Base-by-base conservation (phyloP, 768 basidiomycete species). In the Stropharia rugosoannulata region DNA sequence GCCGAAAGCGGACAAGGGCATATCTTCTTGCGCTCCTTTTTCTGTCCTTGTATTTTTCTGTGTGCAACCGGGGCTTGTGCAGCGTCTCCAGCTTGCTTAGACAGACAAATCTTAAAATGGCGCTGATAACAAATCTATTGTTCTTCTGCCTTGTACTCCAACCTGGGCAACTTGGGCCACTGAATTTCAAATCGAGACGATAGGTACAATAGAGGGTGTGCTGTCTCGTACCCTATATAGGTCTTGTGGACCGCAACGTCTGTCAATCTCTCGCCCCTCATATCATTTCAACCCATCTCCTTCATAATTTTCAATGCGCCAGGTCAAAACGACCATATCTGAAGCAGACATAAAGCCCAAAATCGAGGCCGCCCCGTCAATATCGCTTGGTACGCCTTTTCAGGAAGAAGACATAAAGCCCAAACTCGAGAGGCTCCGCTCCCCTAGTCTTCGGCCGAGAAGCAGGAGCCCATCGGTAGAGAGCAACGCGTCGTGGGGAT, bases 1-100 rank as follows among this genome's bases (percentile, higher is more conserved):
- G 44, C 62, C 62, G 50, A 63, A 63, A 57, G 39, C 53, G 53
- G 62, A 61, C 59, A 57, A 62, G 48, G 55, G n/a, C 35, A 37
- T 51, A 10, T 40, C 22, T 13, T 6, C 37, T n/a, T 15, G 8
- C 19, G n/a, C 18, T 27, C 46, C n/a, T n/a, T 35, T 16, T 13
- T 25, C n/a, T 38, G 29, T 38, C 46, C 25, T 49, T 25, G 38
- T 55, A 46, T 27, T 46, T 29, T 29, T 27, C 19, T 12, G 9
- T 8, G 9, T 5, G 11, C 45, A 22, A 46, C 29, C 45, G 6
- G 18, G 13, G 12, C 18, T 43, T 22, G 42, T 22, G 8, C 16
- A 11, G 29, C 18, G 12, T 46, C 22, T 18, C 11, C 25, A 12
- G 45, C 27, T 27, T 12, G 11, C 11, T 32, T 10, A 32, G 29